Conservation (phyloP, 371 early-diverging fungal species). For the Synchytrium microbalum region DNA sequence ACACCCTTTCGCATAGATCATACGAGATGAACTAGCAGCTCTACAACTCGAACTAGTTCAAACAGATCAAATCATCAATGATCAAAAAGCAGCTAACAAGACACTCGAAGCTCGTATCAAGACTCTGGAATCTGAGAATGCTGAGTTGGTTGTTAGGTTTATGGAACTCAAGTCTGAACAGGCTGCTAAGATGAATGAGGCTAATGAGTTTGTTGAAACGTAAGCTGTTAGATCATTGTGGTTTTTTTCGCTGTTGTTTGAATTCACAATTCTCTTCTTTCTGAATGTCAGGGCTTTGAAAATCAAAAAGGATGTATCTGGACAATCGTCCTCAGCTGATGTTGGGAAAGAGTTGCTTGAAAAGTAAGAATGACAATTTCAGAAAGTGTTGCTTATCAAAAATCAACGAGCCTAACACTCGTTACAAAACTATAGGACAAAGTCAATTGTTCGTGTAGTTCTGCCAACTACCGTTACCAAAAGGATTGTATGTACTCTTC, state of each 20-base stretch:
- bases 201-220: slow-evolving; percentile 75
- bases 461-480: slow-evolving; percentile 3
- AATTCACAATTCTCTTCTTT: slow-evolving; percentile 1
- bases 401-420: neutral
- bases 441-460: neutral
- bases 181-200: slow-evolving; percentile 88
- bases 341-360: neutral
- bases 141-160: slow-evolving; percentile 80
- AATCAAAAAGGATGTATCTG: slow-evolving; percentile 23
- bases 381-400: neutral
- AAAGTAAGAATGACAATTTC: neutral
- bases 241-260: neutral
- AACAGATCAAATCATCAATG: slow-evolving; percentile 75
- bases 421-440: neutral
- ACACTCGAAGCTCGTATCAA: slow-evolving; percentile 21
- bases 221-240: slow-evolving; percentile 27
- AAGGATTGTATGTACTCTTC: neutral
- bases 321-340: neutral
- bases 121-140: slow-evolving; percentile 72
- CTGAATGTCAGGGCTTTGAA: slow-evolving; percentile 49
- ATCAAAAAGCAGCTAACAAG: too few species aligned
- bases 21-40: slow-evolving; percentile 88
- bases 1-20: slow-evolving; percentile 36
- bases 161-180: slow-evolving; percentile 87
- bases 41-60: slow-evolving; percentile 83